Evolutionary conservation across 441 rosid genomes (phyloP).

Genomic region (Omphalea diandra): DNA sequence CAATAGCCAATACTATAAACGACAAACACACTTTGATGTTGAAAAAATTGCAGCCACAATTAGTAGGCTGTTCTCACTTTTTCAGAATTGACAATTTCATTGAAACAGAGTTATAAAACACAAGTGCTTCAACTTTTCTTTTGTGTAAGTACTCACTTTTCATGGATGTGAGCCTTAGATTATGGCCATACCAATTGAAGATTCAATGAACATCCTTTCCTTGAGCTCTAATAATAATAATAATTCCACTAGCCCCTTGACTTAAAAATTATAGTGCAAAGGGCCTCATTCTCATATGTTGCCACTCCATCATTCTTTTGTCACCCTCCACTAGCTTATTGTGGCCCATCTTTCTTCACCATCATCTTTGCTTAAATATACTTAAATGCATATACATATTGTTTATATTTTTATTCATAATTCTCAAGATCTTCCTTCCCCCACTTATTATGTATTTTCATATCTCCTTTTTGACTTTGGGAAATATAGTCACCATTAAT

Average conservation of each 20-base stretch:
- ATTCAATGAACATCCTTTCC: conserved; percentile 16
- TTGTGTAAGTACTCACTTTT: conserved; percentile 1
- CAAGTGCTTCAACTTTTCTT: conserved; percentile 2
- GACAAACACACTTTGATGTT: not conserved
- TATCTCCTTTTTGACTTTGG: conserved; percentile 32
- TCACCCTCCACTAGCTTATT: conserved; percentile 38
- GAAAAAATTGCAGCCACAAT: conserved; percentile 5
- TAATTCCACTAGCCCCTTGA: conserved; percentile 24
- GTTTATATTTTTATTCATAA: not conserved
- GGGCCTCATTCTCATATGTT: not conserved
- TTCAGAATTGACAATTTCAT: not conserved
- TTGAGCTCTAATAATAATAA: conserved; percentile 8
- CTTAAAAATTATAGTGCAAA: conserved; percentile 19
- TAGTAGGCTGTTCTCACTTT: not conserved
- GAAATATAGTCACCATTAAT: not conserved
- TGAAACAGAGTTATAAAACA: not conserved
- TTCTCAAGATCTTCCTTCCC: not conserved
- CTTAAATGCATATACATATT: no score
- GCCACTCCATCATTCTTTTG: conserved; percentile 21
- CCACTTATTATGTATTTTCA: conserved; percentile 5
- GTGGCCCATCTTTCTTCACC: conserved; percentile 28
- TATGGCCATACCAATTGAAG: conserved; percentile 4
- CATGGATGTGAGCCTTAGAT: conserved; percentile 13
- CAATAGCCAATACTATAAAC: not conserved
- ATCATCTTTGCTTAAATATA: not conserved